These are phyloP conservation scores for Neonectria faginata DNA, from an alignment of 2,329 filamentous ascomycete genomes.

Conservation along the genomic window DNA sequence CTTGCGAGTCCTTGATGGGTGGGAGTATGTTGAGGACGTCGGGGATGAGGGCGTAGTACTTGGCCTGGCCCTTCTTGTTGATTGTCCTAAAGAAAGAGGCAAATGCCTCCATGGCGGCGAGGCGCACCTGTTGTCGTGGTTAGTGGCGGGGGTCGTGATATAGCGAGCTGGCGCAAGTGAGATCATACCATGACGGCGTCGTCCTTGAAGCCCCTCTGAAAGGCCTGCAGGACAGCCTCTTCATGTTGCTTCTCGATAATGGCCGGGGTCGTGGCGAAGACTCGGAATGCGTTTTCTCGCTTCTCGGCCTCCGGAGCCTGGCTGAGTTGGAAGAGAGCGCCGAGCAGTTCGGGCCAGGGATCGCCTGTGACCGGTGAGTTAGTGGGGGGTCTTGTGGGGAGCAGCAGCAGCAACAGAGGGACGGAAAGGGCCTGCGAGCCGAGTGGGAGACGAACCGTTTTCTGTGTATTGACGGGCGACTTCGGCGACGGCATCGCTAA, in stretches of 20 bases:
- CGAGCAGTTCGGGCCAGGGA: constrained; percentile 89
- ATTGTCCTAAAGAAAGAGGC: constrained; percentile 95
- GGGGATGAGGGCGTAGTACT: constrained; percentile 88
- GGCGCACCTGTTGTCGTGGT: constrained; percentile 72
- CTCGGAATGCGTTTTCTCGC: constrained; percentile 92
- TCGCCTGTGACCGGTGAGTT: constrained; percentile 67
- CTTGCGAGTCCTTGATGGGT: constrained; percentile 89
- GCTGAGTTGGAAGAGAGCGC: constrained; percentile 88
- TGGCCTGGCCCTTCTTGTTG: constrained; percentile 85
- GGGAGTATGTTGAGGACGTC: constrained; percentile 95
- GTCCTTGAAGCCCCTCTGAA: constrained; percentile 92
- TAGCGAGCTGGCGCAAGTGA: constrained; percentile 16
- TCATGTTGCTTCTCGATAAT: constrained; percentile 98
- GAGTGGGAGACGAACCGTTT: constrained; percentile 71
- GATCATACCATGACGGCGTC: constrained; percentile 77
- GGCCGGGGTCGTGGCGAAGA: constrained; percentile 93
- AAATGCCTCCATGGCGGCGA: constrained; percentile 97
- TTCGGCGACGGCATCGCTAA: constrained; percentile 97
- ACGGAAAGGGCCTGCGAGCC: neutral
- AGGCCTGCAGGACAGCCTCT: constrained; percentile 87
- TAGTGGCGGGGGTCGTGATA: constrained; percentile 26
- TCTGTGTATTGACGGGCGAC: constrained; percentile 95
- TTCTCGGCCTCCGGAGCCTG: constrained; percentile 85
- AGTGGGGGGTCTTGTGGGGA: constrained; percentile 28
- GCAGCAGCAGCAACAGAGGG: neutral